Percentiles rank a stretch among this genome's conserved stretches.
These are phyloP conservation scores for Simplicillium sp. DNA, from an alignment of 2,329 filamentous ascomycete genomes.

Conservation along the genomic window DNA sequence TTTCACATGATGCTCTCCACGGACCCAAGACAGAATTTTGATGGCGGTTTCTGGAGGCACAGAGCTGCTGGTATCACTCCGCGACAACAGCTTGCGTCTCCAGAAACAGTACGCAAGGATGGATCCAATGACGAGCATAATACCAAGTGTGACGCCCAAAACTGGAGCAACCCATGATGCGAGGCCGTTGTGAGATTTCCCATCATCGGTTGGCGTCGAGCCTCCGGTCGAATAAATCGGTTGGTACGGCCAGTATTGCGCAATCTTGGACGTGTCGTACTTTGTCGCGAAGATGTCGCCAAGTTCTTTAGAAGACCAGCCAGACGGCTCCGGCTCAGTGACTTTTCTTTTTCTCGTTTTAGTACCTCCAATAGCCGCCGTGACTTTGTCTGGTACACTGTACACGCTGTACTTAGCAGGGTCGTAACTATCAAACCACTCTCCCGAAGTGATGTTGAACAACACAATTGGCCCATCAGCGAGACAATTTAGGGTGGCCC, in stretches of 20 bases:
- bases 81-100: constrained; percentile 21
- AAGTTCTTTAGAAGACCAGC: constrained; percentile 42
- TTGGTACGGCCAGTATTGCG: constrained; percentile 51
- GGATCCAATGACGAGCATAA: constrained; percentile 44
- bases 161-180: constrained; percentile 52
- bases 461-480: constrained; percentile 46
- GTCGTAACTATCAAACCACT: constrained; percentile 64
- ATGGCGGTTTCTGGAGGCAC: constrained; percentile 26
- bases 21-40: constrained; percentile 43
- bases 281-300: constrained; percentile 39
- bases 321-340: constrained; percentile 50
- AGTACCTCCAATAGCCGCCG: constrained; percentile 57
- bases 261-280: constrained; percentile 49
- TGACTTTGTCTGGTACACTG: constrained; percentile 55
- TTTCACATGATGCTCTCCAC: background rate
- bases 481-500: constrained; percentile 30
- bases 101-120: constrained; percentile 43
- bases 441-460: constrained; percentile 62
- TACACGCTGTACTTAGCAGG: constrained; percentile 57
- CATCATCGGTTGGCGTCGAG: constrained; percentile 13
- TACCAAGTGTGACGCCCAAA: constrained; percentile 49
- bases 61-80: background rate
- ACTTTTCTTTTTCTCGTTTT: constrained; percentile 59
- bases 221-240: constrained; percentile 14
- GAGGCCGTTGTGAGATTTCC: constrained; percentile 22